Conservation (phyloP, 1,139 yeast genomes). For the Suhomyces kunorum region DNA sequence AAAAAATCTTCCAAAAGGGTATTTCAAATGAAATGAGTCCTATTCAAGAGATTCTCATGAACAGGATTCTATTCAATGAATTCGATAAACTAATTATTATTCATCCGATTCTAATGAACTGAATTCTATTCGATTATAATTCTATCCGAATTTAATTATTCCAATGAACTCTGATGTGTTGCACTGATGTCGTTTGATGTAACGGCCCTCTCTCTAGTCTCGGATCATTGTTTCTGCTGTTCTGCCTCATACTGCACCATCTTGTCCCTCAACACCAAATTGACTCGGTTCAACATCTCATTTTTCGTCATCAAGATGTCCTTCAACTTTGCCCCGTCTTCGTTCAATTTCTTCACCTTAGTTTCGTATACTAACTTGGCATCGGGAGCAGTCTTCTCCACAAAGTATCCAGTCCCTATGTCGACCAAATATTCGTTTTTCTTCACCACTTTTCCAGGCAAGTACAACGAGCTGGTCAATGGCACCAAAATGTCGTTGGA, state of each 20-base stretch:
- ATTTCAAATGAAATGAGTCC: too few relatives aligned
- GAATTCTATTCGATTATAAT: too few relatives aligned
- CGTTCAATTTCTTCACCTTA: constrained; percentile 70
- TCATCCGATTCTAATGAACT: too few relatives aligned
- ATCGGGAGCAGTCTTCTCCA: constrained; percentile 71
- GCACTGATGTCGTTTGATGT: too few relatives aligned
- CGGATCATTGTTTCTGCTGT: too few relatives aligned
- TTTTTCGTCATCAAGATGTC: constrained; percentile 70
- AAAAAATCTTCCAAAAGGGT: too few relatives aligned
- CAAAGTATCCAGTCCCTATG: constrained; percentile 94
- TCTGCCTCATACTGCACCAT: constrained; percentile 47
- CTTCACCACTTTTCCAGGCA: constrained; percentile 75
- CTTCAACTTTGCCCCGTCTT: constrained; percentile 73
- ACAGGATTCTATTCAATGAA: too few relatives aligned
- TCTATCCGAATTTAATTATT: too few relatives aligned
- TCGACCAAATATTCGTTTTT: constrained; percentile 80
- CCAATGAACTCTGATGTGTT: too few relatives aligned
- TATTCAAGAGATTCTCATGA: too few relatives aligned
- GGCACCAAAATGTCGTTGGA: constrained; percentile 74
- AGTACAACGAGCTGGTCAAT: constrained; percentile 81
- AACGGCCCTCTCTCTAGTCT: too few relatives aligned
- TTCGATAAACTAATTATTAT: too few relatives aligned
- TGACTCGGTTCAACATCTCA: constrained; percentile 52
- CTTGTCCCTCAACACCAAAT: constrained; percentile 49
- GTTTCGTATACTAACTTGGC: constrained; percentile 72